Conservation (phyloP, 331 rosid genomes). For the Acacia concinna region DNA sequence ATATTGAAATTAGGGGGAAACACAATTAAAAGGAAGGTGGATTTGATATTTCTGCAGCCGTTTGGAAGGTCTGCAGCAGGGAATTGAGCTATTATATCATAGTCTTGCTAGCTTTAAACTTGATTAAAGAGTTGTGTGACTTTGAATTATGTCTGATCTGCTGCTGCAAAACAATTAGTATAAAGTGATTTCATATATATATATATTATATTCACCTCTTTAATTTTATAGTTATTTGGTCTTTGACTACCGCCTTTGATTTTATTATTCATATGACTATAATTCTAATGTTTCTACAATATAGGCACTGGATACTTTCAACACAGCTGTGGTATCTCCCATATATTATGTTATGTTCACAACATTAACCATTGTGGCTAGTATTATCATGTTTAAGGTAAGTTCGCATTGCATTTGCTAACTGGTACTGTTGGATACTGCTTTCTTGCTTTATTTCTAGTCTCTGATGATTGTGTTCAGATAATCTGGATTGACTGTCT, state of each 20-base stretch:
- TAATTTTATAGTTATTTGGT: background rate
- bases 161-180: constrained; percentile 13
- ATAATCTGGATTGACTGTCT: constrained; percentile 4
- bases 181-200: background rate
- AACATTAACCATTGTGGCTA: constrained; percentile 89
- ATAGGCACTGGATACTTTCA: constrained; percentile 98
- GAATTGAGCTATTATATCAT: background rate
- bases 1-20: background rate
- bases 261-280: constrained; percentile 9
- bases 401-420: constrained; percentile 15
- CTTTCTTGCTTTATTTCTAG: constrained; percentile 15
- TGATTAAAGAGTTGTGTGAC: constrained; percentile 9
- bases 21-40: constrained; percentile 7
- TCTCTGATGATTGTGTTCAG: constrained; percentile 1
- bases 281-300: constrained; percentile 24
- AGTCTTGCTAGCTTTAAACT: constrained; percentile 15
- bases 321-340: constrained; percentile 99
- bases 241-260: constrained; percentile 2
- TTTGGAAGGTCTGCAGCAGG: constrained; percentile 10
- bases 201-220: background rate
- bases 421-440: constrained; percentile 5
- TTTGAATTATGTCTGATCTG: constrained; percentile 11
- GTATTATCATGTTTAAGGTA: constrained; percentile 99
- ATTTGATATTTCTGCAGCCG: constrained; percentile 10
- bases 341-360: constrained; percentile 98